These are phyloP conservation scores for Solanum appendiculatum DNA, from an alignment of 257 asterid genomes.

Conservation along the genomic window DNA sequence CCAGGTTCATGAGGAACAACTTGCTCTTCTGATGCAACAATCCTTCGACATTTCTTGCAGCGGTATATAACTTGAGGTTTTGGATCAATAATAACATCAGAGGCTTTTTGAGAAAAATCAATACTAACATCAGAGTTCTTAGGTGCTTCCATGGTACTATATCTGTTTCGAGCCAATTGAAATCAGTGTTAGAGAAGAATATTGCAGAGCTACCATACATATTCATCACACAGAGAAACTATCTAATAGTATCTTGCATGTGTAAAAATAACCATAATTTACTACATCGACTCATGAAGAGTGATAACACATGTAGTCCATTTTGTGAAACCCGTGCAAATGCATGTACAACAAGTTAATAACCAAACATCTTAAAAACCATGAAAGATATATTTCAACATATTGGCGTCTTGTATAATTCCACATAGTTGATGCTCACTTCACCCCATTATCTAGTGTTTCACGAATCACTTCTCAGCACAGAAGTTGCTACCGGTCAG, in stretches of 20 bases:
- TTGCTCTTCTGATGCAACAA: slow-evolving; percentile 71
- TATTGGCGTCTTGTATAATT: not conserved
- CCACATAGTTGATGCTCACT: not conserved
- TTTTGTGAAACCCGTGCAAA: not conserved
- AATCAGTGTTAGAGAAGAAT: not conserved
- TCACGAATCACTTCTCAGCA: not conserved
- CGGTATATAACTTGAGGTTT: slow-evolving; percentile 60
- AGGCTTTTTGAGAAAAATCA: not conserved
- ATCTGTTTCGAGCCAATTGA: not conserved
- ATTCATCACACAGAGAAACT: not conserved
- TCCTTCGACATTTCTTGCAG: slow-evolving; percentile 88
- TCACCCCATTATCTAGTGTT: not conserved
- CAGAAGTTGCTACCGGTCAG: not conserved
- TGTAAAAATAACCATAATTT: not conserved
- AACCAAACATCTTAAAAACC: not conserved
- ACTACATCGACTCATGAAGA: not conserved
- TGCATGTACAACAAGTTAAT: not conserved
- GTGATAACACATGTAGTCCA: not conserved
- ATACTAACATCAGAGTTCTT: not conserved
- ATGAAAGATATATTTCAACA: not conserved
- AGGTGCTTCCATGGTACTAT: slow-evolving; percentile 10
- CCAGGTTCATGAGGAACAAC: slow-evolving; percentile 64
- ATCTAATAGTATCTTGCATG: not conserved
- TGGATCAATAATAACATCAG: slow-evolving; percentile 3
- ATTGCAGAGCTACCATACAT: not conserved